Conservation (phyloP, 495 filamentous ascomycete genomes). For the Bacidia rubella region DNA sequence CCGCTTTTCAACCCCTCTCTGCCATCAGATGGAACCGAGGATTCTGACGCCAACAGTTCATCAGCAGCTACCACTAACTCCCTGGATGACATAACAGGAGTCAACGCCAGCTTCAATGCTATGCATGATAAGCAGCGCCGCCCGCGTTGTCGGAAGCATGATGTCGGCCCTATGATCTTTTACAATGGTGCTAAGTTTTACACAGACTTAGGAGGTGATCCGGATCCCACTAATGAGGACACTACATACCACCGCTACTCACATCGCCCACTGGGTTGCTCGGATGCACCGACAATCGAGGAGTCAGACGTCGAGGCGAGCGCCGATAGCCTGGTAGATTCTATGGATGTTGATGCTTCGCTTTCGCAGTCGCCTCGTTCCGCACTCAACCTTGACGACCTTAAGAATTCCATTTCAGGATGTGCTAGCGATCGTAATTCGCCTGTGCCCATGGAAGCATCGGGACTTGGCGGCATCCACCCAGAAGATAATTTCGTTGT, state of each 20-base stretch:
- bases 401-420: conserved; percentile 11
- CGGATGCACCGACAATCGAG: background rate
- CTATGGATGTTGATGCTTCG: background rate
- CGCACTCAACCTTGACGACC: conserved; percentile 12
- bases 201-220: conserved; percentile 60
- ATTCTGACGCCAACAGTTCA: conserved; percentile 19
- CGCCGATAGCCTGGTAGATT: background rate
- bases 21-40: conserved; percentile 27
- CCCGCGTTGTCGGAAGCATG: conserved; percentile 30
- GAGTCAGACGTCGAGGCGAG: background rate
- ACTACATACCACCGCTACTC: conserved; percentile 8
- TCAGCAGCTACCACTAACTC: conserved; percentile 8
- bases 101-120: conserved; percentile 11
- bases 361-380: background rate
- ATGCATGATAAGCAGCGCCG: conserved; percentile 12
- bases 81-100: conserved; percentile 10
- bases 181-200: conserved; percentile 64
- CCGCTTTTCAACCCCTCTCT: conserved; percentile 41
- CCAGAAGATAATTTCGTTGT: conserved; percentile 57
- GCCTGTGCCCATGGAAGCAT: conserved; percentile 39
- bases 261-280: conserved; percentile 11
- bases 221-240: conserved; percentile 4
- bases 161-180: conserved; percentile 65
- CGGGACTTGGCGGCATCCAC: conserved; percentile 49
- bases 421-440: background rate